These are phyloP conservation scores for Rhynchosporium agropyri DNA, from an alignment of 2,329 filamentous ascomycete species.

Conservation along the genomic window DNA sequence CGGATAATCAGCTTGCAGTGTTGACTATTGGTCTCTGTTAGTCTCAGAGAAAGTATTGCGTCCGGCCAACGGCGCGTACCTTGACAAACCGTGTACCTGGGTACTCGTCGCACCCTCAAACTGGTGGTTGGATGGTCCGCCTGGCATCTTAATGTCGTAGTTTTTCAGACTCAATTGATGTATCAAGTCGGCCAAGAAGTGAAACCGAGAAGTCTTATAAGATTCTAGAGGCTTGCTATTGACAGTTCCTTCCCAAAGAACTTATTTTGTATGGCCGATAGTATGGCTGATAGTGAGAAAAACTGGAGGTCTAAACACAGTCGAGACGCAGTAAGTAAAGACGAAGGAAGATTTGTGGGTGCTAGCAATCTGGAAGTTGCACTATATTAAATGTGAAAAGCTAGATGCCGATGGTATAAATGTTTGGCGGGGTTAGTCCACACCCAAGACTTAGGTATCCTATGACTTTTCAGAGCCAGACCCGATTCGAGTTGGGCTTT, in stretches of 20 bases:
- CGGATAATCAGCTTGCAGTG: conserved; percentile 61
- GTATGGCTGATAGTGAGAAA: no score
- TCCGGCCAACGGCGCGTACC: conserved; percentile 27
- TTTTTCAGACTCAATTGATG: neutral
- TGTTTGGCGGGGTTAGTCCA: conserved; percentile 27
- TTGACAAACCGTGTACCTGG: conserved; percentile 32
- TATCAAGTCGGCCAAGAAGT: neutral
- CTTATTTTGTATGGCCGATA: no score
- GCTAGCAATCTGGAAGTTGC: conserved; percentile 1
- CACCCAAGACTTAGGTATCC: conserved; percentile 20
- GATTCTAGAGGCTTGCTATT: no score
- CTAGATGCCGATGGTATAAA: conserved; percentile 20
- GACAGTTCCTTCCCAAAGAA: neutral
- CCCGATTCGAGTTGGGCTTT: conserved; percentile 29
- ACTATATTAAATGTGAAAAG: conserved; percentile 5
- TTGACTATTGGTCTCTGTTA: conserved; percentile 46
- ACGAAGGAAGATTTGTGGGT: neutral
- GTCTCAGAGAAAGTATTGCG: neutral
- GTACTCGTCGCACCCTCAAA: conserved; percentile 35
- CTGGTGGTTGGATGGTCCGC: conserved; percentile 30
- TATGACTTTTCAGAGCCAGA: conserved; percentile 26
- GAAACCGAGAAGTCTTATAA: no score
- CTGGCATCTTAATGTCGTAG: conserved; percentile 7
- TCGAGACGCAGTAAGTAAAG: neutral
- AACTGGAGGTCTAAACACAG: no score